Evolutionary conservation across 2,329 filamentous ascomycete genomes (phyloP), one percentile per base, ranked within the genome.

Genomic region (Epichloe aotearoae): DNA sequence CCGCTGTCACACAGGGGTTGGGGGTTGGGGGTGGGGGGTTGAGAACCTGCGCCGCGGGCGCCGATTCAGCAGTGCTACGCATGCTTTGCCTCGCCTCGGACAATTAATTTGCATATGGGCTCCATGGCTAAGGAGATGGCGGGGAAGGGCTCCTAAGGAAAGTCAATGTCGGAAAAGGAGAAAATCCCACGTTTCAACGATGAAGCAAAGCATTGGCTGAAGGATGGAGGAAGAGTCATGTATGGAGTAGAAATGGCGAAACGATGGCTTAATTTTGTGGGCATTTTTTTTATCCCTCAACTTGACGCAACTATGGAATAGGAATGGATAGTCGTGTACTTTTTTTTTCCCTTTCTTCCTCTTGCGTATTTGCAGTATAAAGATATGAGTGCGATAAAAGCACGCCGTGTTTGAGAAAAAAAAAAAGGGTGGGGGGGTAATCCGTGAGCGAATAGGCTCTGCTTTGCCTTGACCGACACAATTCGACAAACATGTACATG

Each of bases 241-340:
- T 44, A 48, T 20, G 50, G 45, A 39, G 45, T 51, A 51, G 50
- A 40, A 45, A 40, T 17, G 37, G 45, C 17, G 45, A 43, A 42
- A 44, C 15, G 14, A 44, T 12, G 42, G 39, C 26, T 48, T 48
- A 11, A 34, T 43, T 17, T 23, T n/a, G 36, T 26, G 39, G 1
- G 7, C 4, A 19, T 39, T 37, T 39, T 20, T 14, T 26, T 26
- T 33, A 11, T 42, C 33, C 17, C 23, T 39, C 10, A 19, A 11
- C 15, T 34, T 23, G 10, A 47, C 33, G 11, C 12, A 46, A 30
- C n/a, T 34, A 36, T 39, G 45, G 50, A 47, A 37, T 45, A 7
- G 50, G 38, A 39, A 37, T 41, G 26, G 30, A 44, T 43, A 38
- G 45, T 19, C 7, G 26, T 34, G 12, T 23, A 19, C n/a, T 38